Conservation (phyloP, 306 rosid genomes). For the Casuarina glauca region DNA sequence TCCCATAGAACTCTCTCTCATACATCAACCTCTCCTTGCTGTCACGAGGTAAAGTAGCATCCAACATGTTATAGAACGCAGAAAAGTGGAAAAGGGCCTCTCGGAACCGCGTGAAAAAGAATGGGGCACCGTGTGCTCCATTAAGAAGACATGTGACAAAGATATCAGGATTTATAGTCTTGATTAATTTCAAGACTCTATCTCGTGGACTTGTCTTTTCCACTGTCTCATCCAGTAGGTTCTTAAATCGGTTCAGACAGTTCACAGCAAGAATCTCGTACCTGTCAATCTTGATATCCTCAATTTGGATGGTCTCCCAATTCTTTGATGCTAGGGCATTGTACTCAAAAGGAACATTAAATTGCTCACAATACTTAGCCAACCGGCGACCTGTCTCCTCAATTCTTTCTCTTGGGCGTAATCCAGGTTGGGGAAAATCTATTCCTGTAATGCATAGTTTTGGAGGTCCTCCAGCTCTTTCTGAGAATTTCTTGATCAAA, state of each 20-base stretch:
- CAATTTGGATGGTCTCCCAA: conserved; percentile 10
- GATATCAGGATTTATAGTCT: background rate
- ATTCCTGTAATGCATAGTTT: conserved; percentile 65
- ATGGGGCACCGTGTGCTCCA: background rate
- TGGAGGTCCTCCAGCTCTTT: conserved; percentile 46
- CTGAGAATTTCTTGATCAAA: conserved; percentile 52
- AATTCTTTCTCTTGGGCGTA: conserved; percentile 67
- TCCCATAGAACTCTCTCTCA: conserved; percentile 2
- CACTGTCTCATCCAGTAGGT: conserved; percentile 7
- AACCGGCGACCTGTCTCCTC: conserved; percentile 82
- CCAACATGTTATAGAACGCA: background rate
- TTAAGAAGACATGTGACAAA: background rate
- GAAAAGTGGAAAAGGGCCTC: background rate
- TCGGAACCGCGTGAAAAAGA: conserved; percentile 3
- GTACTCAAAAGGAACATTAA: conserved; percentile 70
- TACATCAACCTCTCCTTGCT: background rate
- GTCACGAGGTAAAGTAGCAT: background rate
- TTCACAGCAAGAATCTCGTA: background rate
- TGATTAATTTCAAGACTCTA: background rate
- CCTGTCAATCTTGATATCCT: conserved; percentile 4
- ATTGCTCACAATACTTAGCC: conserved; percentile 62
- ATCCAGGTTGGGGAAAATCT: conserved; percentile 79
- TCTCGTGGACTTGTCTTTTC: background rate
- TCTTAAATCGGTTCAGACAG: background rate
- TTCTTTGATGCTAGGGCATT: conserved; percentile 27